Percentiles rank a stretch among this genome's conserved stretches.
These are phyloP conservation scores for Lathyrus oleraceus DNA, from an alignment of 306 rosid species.

Conservation along the genomic window DNA sequence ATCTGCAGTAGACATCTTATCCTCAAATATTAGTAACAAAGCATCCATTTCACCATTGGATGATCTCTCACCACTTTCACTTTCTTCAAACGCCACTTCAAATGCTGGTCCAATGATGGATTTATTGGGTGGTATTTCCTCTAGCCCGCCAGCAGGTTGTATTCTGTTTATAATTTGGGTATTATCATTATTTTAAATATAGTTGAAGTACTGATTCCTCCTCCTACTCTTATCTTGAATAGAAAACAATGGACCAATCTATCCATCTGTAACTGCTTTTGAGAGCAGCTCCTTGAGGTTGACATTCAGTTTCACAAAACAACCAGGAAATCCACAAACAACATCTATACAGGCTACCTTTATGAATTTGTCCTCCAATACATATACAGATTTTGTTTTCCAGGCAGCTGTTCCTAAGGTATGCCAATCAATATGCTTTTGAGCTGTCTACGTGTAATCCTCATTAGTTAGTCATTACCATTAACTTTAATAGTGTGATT, in stretches of 20 bases:
- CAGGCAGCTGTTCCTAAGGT: slow-evolving; percentile 99
- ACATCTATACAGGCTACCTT: slow-evolving; percentile 74
- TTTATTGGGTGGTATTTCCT: slow-evolving; percentile 68
- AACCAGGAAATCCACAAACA: slow-evolving; percentile 79
- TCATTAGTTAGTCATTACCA: slow-evolving; percentile 10
- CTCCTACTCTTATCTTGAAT: slow-evolving; percentile 36
- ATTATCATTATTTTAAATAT: slow-evolving; percentile 27
- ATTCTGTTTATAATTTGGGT: slow-evolving; percentile 27
- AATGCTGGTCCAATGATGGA: slow-evolving; percentile 69
- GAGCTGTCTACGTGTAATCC: slow-evolving; percentile 14
- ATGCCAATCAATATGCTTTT: slow-evolving; percentile 31
- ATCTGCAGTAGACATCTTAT: slow-evolving; percentile 56
- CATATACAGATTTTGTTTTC: slow-evolving; percentile 78
- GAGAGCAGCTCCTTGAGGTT: slow-evolving; percentile 88
- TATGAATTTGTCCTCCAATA: slow-evolving; percentile 64
- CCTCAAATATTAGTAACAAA: slow-evolving; percentile 53
- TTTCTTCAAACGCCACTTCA: slow-evolving; percentile 52
- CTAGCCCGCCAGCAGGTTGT: slow-evolving; percentile 57
- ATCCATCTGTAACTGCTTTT: slow-evolving; percentile 80
- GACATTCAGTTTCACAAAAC: slow-evolving; percentile 76
- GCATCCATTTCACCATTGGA: slow-evolving; percentile 59
- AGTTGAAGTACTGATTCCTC: slow-evolving; percentile 33
- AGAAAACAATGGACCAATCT: slow-evolving; percentile 73
- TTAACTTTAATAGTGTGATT: not conserved
- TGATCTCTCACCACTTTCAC: slow-evolving; percentile 66